Base-by-base conservation (phyloP, 164 flowering plant genomes). In the Annona cherimola region DNA sequence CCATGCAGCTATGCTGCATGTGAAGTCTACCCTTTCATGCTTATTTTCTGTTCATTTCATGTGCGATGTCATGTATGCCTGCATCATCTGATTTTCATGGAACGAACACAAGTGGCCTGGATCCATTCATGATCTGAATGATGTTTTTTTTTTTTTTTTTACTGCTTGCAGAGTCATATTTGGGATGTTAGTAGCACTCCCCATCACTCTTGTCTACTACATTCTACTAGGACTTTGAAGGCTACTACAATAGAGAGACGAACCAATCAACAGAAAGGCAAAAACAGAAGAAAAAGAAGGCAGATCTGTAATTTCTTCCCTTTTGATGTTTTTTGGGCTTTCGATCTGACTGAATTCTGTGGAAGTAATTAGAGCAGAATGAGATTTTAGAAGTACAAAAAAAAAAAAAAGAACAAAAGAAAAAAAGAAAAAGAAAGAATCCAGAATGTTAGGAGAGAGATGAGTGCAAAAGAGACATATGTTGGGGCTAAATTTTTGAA, bases 161-260 rank as follows among this genome's bases (percentile, higher is more conserved):
- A 44, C 50, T 40, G 46, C 57, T 70, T 85, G 80, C 93, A 94
- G 98, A 81, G 98, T 94, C 63, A 94, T 94, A 72, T 94, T 94
- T 81, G 98, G 98, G 61, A 94, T 94, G 98, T 79, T 94, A 54
- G 84, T 94, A 35, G 98, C 98, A 35, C 90, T 94, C 1, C 98
- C 98, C n/a, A 92, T 94, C 45, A 92, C 98, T 35, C 85, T 94
- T 8, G 88, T 92, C n/a, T 94, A 94, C 88, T 94, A 94, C 84
- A 89, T 94, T 46, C 74, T 94, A 79, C 85, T 93, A 77, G 98
- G 96, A 39, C 90, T 93, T 16, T 90, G 84, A 83, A 76, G 14
- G 61, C 18, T 63, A 3, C 63, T 20, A 44, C 39, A 39, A 12
- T 11, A 12, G 67, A 41, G 14, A 40, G 41, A 63, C 3, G 41